phyloP scores from a whole-genome alignment of 345 rosid species.

The Eucalyptus sp. region DNA sequence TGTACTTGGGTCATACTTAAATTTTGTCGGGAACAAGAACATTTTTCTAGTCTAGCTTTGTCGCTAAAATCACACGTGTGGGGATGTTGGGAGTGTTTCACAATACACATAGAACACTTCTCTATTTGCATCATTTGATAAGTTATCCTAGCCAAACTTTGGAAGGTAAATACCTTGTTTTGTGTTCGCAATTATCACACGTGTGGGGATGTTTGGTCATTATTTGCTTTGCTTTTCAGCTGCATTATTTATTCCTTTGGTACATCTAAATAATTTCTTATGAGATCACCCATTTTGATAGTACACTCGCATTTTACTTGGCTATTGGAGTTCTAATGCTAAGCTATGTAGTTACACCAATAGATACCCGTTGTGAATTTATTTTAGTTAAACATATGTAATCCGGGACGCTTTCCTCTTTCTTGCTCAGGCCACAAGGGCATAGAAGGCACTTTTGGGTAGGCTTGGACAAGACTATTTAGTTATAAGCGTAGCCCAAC shows the following conservation, averaged over 20 bases:
- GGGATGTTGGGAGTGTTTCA: background rate
- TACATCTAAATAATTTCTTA: background rate
- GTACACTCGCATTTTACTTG: background rate
- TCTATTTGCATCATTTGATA: rapidly evolving
- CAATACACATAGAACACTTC: background rate
- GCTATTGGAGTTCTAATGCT: background rate
- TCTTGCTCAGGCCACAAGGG: background rate
- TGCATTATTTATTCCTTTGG: background rate
- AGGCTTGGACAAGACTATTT: background rate
- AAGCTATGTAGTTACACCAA: background rate
- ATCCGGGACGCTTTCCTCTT: background rate
- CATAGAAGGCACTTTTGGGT: background rate
- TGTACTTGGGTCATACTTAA: background rate
- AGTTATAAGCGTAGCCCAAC: background rate
- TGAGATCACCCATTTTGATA: background rate
- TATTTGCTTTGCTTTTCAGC: too few relatives aligned
- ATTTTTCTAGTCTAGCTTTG: rapidly evolving
- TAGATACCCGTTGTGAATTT: background rate
- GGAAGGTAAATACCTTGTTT: background rate
- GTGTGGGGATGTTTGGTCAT: too few relatives aligned
- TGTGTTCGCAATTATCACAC: background rate
- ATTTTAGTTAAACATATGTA: background rate
- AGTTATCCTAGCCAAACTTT: background rate
- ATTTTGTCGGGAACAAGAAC: background rate
- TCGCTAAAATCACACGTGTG: rapidly evolving